These are phyloP conservation scores for Flaveria linearis DNA, from an alignment of 129 eudicot species.

Conservation along the genomic window DNA sequence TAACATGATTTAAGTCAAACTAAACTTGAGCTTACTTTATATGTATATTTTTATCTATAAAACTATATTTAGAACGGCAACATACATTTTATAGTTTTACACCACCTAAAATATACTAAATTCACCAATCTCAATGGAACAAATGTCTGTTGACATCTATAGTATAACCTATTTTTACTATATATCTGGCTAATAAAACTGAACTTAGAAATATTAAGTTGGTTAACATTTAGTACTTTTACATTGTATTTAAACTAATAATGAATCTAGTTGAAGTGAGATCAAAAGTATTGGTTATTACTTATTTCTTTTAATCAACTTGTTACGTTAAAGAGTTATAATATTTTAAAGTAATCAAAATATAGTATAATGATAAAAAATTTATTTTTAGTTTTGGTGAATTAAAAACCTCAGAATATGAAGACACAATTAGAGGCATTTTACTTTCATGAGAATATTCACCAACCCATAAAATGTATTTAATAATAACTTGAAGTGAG, in stretches of 20 bases:
- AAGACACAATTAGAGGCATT: not conserved
- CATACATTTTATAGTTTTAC: too few species aligned
- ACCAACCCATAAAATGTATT: not conserved
- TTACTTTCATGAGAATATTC: not conserved
- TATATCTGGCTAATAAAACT: too few species aligned
- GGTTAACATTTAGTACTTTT: too few species aligned
- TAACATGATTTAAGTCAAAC: too few species aligned
- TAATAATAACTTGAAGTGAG: conserved; percentile 25
- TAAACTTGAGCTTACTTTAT: too few species aligned
- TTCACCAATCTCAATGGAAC: too few species aligned
- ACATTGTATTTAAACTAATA: not conserved
- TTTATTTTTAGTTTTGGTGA: not conserved
- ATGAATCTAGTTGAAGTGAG: not conserved
- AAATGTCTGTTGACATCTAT: too few species aligned
- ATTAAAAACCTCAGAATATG: not conserved
- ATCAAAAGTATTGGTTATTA: not conserved
- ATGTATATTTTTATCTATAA: too few species aligned
- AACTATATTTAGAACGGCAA: too few species aligned
- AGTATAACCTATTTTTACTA: too few species aligned
- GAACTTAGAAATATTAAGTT: too few species aligned
- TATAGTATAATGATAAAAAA: not conserved
- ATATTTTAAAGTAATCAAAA: not conserved
- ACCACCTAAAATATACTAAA: too few species aligned
- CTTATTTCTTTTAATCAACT: not conserved
- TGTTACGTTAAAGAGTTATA: not conserved